phyloP scores from a whole-genome alignment of 2,329 filamentous ascomycete genomes.

The Cylindrodendrum hubeiense region DNA sequence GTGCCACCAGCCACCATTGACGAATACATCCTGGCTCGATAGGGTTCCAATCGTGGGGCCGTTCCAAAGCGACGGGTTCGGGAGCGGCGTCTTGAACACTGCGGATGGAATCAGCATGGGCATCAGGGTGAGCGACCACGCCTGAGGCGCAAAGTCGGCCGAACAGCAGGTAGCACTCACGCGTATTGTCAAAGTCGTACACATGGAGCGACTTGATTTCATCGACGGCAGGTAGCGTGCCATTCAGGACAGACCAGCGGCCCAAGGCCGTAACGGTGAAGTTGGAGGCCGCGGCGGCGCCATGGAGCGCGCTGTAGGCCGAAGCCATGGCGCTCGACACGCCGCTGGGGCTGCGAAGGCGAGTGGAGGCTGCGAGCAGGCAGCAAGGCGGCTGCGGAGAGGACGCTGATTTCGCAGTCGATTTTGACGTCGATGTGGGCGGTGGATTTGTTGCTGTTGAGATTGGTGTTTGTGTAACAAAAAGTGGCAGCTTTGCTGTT shows the following conservation, averaged over 20 bases:
- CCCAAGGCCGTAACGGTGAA: conserved; percentile 80
- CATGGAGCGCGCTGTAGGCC: conserved; percentile 54
- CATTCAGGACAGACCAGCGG: conserved; percentile 85
- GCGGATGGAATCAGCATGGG: conserved; percentile 14
- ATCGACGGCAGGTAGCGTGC: conserved; percentile 77
- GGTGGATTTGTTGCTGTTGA: conserved; percentile 27
- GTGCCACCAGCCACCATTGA: conserved; percentile 97
- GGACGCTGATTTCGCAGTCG: neutral
- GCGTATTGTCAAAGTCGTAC: conserved; percentile 98
- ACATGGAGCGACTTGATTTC: conserved; percentile 86
- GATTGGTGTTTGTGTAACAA: conserved; percentile 16
- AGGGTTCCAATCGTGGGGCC: conserved; percentile 81
- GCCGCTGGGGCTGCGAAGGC: conserved; percentile 37
- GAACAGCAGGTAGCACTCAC: conserved; percentile 61
- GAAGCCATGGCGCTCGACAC: conserved; percentile 54
- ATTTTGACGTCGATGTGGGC: conserved; percentile 7
- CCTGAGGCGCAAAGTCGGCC: neutral
- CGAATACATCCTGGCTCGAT: conserved; percentile 79
- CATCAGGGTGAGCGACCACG: neutral
- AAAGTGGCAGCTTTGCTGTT: neutral
- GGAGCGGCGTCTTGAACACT: conserved; percentile 93
- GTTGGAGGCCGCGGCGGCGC: conserved; percentile 47
- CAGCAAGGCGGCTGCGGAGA: conserved; percentile 11
- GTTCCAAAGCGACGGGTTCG: conserved; percentile 91
- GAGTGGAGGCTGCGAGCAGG: conserved; percentile 41